These are phyloP conservation scores for Phaeosphaeria sp. DNA, from an alignment of 2,329 filamentous ascomycete genomes.

Conservation along the genomic window DNA sequence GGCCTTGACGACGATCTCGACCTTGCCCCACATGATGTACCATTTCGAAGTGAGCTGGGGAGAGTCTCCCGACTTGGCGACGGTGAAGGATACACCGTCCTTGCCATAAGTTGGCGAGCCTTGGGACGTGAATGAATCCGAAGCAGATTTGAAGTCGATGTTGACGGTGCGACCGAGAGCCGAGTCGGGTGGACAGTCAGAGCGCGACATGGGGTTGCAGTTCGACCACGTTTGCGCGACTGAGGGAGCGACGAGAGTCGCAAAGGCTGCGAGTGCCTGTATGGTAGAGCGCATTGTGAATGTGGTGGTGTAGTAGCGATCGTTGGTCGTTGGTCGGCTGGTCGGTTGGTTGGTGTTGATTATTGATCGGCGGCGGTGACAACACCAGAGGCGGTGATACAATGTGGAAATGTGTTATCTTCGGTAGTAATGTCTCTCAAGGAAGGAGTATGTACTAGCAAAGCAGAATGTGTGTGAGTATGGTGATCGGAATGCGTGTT, in stretches of 20 bases:
- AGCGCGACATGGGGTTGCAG: conserved; percentile 64
- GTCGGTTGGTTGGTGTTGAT: too few species aligned
- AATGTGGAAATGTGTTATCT: conserved; percentile 5
- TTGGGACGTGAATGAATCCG: conserved; percentile 77
- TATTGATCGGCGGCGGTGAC: too few species aligned
- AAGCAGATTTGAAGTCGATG: conserved; percentile 80
- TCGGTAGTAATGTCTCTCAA: conserved; percentile 10
- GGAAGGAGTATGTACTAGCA: conserved; percentile 10
- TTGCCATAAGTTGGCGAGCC: conserved; percentile 75
- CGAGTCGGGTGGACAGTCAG: conserved; percentile 73
- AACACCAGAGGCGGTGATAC: conserved; percentile 9
- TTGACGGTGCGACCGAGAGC: conserved; percentile 83
- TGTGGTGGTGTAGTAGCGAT: conserved; percentile 16
- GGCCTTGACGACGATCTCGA: conserved; percentile 84
- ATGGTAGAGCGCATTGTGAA: conserved; percentile 43
- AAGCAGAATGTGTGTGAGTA: conserved; percentile 14
- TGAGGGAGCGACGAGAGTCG: conserved; percentile 49
- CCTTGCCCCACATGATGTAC: conserved; percentile 99
- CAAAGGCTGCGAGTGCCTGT: conserved; percentile 46
- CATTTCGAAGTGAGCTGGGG: conserved; percentile 88
- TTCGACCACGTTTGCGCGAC: conserved; percentile 61
- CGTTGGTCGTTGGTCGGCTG: too few species aligned
- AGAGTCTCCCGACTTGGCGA: conserved; percentile 78
- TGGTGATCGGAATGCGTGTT: conserved; percentile 5
- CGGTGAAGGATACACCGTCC: conserved; percentile 82